Evolutionary conservation across 1,284 basidiomycete genomes (phyloP), one percentile per base, ranked within the genome.

Genomic region (Trichosporon coremiiforme): DNA sequence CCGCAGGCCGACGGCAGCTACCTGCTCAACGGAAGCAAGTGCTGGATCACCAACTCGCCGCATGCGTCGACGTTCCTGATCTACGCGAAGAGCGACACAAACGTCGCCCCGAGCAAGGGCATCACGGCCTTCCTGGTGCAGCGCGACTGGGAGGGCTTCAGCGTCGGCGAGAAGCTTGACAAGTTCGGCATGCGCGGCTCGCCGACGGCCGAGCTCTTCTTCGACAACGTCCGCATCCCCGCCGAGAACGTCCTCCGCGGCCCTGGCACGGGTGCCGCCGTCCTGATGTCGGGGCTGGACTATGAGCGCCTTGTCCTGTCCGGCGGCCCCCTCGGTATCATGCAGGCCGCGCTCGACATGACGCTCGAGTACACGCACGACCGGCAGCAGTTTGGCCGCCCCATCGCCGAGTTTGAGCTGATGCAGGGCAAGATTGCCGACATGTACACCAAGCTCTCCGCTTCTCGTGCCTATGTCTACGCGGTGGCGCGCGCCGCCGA

Each of bases 1-100:
- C 91, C 90, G 83, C 87, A 91, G 41, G 85, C 71, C 13, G 78
- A 89, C 20, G 91, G 89, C 50, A 89, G 90, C 55, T 97, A 89
- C 85, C 85, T 87, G 69, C 81, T 97, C 74, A 96, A 93, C 77
- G 95, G 95, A 0, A 93, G 90, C 77, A 98, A 97, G 83, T 94
- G 94, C 84, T 97, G 94, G 94, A 98, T 98, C 80, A 98, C 95
- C 35, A 98, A 98, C 80, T 94, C 94, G 4, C 93, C 95, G 1
- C 86, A 90, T 29, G 92, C 95, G 1, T 91, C 90, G 12, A 97
- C 94, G 0, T 87, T 97, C 33, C 90, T 98, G 22, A 93, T 98
- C 5, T 98, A 98, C 82, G 95, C 95, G 17, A 95, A 95, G 84
- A 94, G 93, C 5, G 87, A 88, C 12, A 91, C 91, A 0, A 87